phyloP scores from a whole-genome alignment of 768 basidiomycete genomes.

The Gloeophyllum trabeum region DNA sequence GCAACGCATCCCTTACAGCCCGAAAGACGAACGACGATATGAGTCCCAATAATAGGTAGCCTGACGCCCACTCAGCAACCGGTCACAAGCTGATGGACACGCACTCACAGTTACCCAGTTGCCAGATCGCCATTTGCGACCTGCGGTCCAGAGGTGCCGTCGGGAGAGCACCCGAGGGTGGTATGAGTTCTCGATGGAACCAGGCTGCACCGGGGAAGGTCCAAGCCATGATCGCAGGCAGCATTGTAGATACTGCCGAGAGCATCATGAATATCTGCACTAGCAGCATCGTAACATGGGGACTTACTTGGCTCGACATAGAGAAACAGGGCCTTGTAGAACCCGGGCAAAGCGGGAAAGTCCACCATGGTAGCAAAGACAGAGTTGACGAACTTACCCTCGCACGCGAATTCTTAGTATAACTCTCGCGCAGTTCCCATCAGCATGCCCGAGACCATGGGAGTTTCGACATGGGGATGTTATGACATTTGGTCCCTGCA shows the following conservation, averaged over 20 bases:
- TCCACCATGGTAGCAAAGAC: conserved; percentile 11
- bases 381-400: too few relatives aligned
- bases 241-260: conserved; percentile 34
- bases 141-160: conserved; percentile 29
- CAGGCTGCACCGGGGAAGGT: conserved; percentile 48
- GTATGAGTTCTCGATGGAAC: conserved; percentile 60
- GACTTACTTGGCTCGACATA: conserved; percentile 60
- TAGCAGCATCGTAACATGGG: too few relatives aligned
- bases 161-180: conserved; percentile 23
- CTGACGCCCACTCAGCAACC: conserved; percentile 17
- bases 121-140: conserved; percentile 53
- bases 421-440: too few relatives aligned
- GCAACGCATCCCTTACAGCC: conserved; percentile 48
- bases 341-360: conserved; percentile 51
- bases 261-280: not conserved
- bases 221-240: conserved; percentile 41
- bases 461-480: too few relatives aligned
- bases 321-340: conserved; percentile 52
- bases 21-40: conserved; percentile 59
- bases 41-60: conserved; percentile 53
- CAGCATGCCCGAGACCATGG: too few relatives aligned
- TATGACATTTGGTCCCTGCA: too few relatives aligned
- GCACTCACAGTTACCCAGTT: conserved; percentile 51
- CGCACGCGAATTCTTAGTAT: too few relatives aligned
- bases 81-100: not conserved